phyloP scores from a whole-genome alignment of 2,329 filamentous ascomycete species.

The Didymellaceae sp. region DNA sequence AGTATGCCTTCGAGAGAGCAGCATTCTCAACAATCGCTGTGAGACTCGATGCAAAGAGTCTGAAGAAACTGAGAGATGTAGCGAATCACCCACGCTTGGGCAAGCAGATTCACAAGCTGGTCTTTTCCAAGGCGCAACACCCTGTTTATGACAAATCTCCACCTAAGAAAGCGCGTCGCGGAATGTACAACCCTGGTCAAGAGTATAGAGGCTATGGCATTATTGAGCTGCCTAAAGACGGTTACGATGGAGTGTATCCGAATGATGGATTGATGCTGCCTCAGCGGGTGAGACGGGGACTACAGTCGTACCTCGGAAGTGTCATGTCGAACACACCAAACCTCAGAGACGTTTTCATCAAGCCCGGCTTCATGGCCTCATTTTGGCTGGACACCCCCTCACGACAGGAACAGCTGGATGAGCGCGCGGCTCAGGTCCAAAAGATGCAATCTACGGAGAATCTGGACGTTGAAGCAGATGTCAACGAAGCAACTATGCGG shows the following conservation, averaged over 20 bases:
- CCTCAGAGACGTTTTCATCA: not conserved
- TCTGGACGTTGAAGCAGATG: not conserved
- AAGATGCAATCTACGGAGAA: not conserved
- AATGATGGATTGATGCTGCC: not conserved
- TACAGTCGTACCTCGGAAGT: not conserved
- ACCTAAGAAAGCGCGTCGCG: not conserved
- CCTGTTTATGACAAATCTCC: not conserved
- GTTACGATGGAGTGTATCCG: not conserved
- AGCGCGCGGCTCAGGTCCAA: not conserved
- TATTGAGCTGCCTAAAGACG: not conserved
- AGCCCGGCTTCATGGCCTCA: not conserved
- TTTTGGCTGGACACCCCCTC: not conserved
- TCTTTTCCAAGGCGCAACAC: not conserved
- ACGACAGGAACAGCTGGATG: not conserved
- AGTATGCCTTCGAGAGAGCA: not conserved
- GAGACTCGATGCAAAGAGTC: not conserved
- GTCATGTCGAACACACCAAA: not conserved
- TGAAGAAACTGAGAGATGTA: not conserved
- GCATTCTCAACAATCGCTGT: not conserved
- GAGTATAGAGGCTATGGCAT: not conserved
- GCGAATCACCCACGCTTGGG: not conserved
- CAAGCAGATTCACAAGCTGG: not conserved
- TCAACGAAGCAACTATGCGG: not conserved
- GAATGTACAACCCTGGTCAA: not conserved
- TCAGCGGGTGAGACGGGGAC: not conserved